Evolutionary conservation across 805 yeast genomes (phyloP).

Genomic region (Candida orba): DNA sequence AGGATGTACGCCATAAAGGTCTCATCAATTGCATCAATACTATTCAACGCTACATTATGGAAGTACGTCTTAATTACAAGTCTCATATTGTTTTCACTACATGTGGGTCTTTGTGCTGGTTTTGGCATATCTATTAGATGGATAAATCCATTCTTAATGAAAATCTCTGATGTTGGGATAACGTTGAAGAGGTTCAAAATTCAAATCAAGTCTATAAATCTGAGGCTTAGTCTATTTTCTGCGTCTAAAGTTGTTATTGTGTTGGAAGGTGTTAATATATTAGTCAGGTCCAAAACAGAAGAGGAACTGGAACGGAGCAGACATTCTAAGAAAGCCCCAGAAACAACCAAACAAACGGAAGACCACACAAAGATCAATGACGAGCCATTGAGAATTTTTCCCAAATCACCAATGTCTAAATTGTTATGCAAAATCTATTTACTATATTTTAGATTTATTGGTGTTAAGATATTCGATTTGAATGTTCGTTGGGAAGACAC

Average conservation of each 20-base stretch:
- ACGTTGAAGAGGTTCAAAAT: constrained; percentile 6
- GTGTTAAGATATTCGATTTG: constrained; percentile 13
- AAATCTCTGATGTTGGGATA: constrained; percentile 13
- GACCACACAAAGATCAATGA: constrained; percentile 6
- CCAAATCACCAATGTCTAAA: constrained; percentile 4
- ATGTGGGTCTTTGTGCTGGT: constrained; percentile 6
- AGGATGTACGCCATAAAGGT: not conserved
- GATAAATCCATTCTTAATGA: constrained; percentile 24
- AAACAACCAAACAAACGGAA: not conserved
- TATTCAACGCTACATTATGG: not conserved
- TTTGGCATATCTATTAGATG: constrained; percentile 25
- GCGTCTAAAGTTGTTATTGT: constrained; percentile 13
- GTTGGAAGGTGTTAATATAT: constrained; percentile 16
- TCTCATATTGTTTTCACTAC: not conserved
- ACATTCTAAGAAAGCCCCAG: not conserved
- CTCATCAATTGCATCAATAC: not conserved
- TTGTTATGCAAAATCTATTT: constrained; percentile 11
- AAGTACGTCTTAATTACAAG: not conserved
- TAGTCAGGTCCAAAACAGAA: not conserved
- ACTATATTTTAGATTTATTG: constrained; percentile 20
- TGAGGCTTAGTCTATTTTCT: constrained; percentile 11
- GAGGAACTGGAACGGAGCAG: not conserved
- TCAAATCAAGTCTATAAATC: constrained; percentile 10
- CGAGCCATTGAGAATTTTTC: constrained; percentile 13
- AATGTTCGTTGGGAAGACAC: constrained; percentile 9